A percentile compares a stretch with the other conserved stretches of the same genome.
phyloP scores from a whole-genome alignment of 73 alveolate species.

The Blepharisma stoltei region DNA sequence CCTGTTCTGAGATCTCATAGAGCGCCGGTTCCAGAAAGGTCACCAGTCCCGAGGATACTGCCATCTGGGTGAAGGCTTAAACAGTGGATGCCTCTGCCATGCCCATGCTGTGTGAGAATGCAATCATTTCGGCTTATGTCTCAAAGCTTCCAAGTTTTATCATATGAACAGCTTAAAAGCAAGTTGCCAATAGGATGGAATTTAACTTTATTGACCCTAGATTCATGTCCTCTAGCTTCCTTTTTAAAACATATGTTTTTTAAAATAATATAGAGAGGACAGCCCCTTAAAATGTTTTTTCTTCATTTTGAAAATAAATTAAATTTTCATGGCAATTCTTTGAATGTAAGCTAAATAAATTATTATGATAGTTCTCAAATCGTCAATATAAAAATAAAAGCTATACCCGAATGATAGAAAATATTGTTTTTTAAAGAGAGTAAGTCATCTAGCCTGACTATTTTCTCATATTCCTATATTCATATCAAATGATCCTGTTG shows the following conservation, averaged over 20 bases:
- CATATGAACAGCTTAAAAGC: constrained; percentile 87
- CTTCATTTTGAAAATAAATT: no score
- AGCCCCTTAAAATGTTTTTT: no score
- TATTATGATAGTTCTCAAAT: no score
- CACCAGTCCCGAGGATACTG: constrained; percentile 91
- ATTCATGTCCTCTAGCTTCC: constrained; percentile 98
- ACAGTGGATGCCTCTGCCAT: constrained; percentile 85
- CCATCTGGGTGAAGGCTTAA: constrained; percentile 93
- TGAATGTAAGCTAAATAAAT: no score
- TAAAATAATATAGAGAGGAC: no score
- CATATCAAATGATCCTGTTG: constrained; percentile 90
- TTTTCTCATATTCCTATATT: constrained; percentile 83
- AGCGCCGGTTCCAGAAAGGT: constrained; percentile 87
- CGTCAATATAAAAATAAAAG: no score
- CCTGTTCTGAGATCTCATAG: constrained; percentile 98
- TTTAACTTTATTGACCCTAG: constrained; percentile 84
- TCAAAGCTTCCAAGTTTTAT: constrained; percentile 96
- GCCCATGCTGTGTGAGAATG: constrained; percentile 93
- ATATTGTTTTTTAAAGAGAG: no score
- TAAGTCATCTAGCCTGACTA: constrained; percentile 47
- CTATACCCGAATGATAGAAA: no score
- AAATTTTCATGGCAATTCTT: no score
- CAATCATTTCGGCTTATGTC: constrained; percentile 71
- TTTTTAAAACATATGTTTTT: no score
- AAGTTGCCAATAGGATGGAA: constrained; percentile 87